Evolutionary conservation across 306 rosid species (phyloP).

Genomic region (Ochetophila trinervis): DNA sequence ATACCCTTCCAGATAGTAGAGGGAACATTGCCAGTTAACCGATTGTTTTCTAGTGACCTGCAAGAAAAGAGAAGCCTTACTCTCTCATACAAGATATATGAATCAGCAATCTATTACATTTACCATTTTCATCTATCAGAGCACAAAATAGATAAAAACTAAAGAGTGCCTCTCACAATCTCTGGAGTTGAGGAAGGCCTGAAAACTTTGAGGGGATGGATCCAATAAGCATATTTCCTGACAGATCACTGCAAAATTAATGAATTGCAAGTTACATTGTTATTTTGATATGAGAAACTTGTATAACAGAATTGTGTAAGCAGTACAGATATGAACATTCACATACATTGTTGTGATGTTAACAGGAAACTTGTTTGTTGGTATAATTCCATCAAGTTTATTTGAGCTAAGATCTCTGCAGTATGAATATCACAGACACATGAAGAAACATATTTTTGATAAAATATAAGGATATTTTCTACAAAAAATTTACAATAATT

Average conservation of each 20-base stretch:
- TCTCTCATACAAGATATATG: background rate
- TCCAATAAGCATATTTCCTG: slow-evolving; percentile 13
- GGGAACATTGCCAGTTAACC: slow-evolving; percentile 10
- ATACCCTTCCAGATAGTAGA: slow-evolving; percentile 13
- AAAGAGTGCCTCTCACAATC: slow-evolving; percentile 10
- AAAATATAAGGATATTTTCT: background rate
- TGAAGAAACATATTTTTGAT: background rate
- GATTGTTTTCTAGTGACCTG: slow-evolving; percentile 13
- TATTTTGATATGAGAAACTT: background rate
- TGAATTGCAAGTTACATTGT: background rate
- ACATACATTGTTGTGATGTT: slow-evolving; percentile 20
- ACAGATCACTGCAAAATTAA: slow-evolving; percentile 8
- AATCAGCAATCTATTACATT: background rate
- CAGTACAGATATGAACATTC: background rate
- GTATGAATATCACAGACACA: background rate
- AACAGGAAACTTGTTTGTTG: slow-evolving; percentile 11
- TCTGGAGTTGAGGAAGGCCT: slow-evolving; percentile 20
- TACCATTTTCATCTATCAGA: background rate
- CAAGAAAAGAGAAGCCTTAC: background rate
- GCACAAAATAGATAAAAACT: too few species aligned
- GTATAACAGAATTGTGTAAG: background rate
- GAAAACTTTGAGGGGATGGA: slow-evolving; percentile 16
- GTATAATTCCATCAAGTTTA: slow-evolving; percentile 10
- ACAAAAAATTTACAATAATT: too few species aligned
- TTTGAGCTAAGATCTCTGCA: slow-evolving; percentile 23